phyloP scores from a whole-genome alignment of 2,329 filamentous ascomycete genomes.

The Monilinia vaccinii-corymbosi region DNA sequence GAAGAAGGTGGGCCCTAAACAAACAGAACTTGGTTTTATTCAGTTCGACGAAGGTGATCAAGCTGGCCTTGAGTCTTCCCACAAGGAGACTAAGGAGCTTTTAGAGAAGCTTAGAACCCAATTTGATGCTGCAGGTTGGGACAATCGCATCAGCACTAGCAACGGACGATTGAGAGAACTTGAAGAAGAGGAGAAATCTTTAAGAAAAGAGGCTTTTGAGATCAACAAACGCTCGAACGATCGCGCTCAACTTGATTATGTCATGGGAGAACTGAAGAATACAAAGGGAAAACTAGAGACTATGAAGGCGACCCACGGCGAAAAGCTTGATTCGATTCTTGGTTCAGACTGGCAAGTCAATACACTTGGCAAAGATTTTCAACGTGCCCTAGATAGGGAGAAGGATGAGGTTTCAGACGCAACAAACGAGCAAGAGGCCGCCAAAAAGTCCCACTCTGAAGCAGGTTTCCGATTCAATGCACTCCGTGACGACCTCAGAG shows the following conservation, averaged over 20 bases:
- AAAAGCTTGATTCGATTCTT: conserved; percentile 58
- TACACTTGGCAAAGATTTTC: conserved; percentile 62
- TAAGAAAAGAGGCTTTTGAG: conserved; percentile 75
- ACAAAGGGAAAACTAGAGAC: conserved; percentile 68
- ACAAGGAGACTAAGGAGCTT: conserved; percentile 57
- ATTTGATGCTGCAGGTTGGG: conserved; percentile 56
- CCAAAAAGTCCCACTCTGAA: conserved; percentile 65
- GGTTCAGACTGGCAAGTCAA: conserved; percentile 58
- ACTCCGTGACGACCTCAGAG: conserved; percentile 52
- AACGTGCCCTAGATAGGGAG: conserved; percentile 51
- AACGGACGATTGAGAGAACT: conserved; percentile 57
- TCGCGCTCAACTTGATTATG: conserved; percentile 71
- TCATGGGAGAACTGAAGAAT: conserved; percentile 71
- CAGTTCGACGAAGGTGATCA: conserved; percentile 79
- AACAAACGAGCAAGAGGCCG: conserved; percentile 60
- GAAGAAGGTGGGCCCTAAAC: conserved; percentile 54
- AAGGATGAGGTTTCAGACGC: conserved; percentile 50
- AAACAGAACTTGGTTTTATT: conserved; percentile 62
- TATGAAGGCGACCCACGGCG: conserved; percentile 63
- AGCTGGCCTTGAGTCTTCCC: conserved; percentile 64
- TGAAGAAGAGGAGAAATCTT: conserved; percentile 61
- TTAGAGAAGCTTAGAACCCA: conserved; percentile 55
- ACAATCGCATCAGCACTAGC: conserved; percentile 57
- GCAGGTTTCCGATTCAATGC: conserved; percentile 64
- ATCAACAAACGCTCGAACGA: conserved; percentile 74